Percentiles rank a stretch among this genome's conserved stretches.
phyloP scores from a whole-genome alignment of 345 rosid genomes.

The Cochlearia excelsa region DNA sequence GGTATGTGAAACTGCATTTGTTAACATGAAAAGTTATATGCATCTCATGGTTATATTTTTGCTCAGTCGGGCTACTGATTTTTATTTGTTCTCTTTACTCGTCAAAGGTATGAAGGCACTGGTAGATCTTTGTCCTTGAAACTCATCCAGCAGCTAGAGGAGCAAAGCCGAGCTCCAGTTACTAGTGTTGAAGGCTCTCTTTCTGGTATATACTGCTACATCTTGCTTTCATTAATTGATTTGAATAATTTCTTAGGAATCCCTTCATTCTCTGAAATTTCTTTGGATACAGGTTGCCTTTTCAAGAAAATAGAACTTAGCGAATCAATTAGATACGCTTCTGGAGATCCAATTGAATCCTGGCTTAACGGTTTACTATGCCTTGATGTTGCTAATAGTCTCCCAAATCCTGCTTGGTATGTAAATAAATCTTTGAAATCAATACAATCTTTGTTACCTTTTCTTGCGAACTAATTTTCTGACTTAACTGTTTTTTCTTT shows the following conservation, averaged over 20 bases:
- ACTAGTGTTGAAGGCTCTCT: slow-evolving; percentile 61
- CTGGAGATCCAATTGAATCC: slow-evolving; percentile 89
- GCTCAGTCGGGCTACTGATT: slow-evolving; percentile 14
- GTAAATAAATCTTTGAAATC: not conserved
- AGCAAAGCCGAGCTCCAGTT: slow-evolving; percentile 65
- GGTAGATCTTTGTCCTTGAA: slow-evolving; percentile 96
- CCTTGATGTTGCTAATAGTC: slow-evolving; percentile 73
- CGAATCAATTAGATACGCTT: slow-evolving; percentile 90
- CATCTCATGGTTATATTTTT: slow-evolving; percentile 16
- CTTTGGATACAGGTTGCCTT: slow-evolving; percentile 59
- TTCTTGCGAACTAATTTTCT: not conserved
- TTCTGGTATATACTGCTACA: slow-evolving; percentile 53
- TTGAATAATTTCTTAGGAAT: not conserved
- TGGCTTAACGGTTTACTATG: slow-evolving; percentile 90
- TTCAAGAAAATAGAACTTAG: slow-evolving; percentile 86
- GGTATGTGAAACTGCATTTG: slow-evolving; percentile 51
- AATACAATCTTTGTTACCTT: slow-evolving; percentile 2
- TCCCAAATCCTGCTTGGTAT: slow-evolving; percentile 57
- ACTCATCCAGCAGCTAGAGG: slow-evolving; percentile 88
- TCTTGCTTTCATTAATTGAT: slow-evolving; percentile 7
- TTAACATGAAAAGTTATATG: slow-evolving; percentile 10
- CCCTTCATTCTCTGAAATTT: slow-evolving; percentile 20
- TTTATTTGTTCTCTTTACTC: slow-evolving; percentile 13
- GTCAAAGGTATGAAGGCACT: slow-evolving; percentile 87
- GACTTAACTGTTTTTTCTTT: slow-evolving; percentile 13